Conservation (phyloP, 345 rosid genomes). For the Eutrema japonicum region DNA sequence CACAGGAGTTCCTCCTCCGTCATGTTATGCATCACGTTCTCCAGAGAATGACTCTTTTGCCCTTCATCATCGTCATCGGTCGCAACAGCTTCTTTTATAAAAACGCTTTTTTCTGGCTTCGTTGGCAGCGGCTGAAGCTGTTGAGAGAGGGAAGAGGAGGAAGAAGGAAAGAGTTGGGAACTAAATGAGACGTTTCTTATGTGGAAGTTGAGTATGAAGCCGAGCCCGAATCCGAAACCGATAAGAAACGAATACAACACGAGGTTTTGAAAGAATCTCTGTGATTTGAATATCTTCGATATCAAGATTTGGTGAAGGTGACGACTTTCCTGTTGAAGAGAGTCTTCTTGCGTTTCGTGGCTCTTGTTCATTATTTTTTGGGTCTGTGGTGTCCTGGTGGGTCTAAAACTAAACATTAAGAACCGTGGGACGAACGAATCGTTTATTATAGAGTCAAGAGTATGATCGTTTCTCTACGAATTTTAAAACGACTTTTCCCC, state of each 20-base stretch:
- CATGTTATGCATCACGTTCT: slow-evolving; percentile 59
- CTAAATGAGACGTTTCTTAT: slow-evolving; percentile 47
- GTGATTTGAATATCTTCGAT: slow-evolving; percentile 36
- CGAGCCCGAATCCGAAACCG: slow-evolving; percentile 52
- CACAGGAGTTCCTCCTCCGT: slow-evolving; percentile 61
- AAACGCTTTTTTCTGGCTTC: background rate
- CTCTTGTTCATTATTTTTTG: slow-evolving; percentile 16
- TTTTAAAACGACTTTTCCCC: slow-evolving; percentile 26
- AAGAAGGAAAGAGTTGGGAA: slow-evolving; percentile 45
- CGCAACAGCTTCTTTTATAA: background rate
- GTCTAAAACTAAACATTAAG: background rate
- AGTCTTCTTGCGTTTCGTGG: slow-evolving; percentile 28
- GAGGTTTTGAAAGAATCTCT: slow-evolving; percentile 43
- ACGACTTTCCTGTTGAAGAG: slow-evolving; percentile 21
- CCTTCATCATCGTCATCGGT: background rate
- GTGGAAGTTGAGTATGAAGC: slow-evolving; percentile 46
- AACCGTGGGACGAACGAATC: background rate
- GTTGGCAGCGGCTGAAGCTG: slow-evolving; percentile 2
- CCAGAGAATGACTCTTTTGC: slow-evolving; percentile 18
- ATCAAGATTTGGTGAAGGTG: slow-evolving; percentile 35
- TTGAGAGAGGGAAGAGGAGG: slow-evolving; percentile 16
- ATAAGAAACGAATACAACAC: slow-evolving; percentile 49
- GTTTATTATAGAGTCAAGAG: slow-evolving; percentile 12
- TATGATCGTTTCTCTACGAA: background rate
- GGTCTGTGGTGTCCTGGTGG: background rate